phyloP scores from a whole-genome alignment of 352 stramenopile genomes.

The Phytophthora syringae region DNA sequence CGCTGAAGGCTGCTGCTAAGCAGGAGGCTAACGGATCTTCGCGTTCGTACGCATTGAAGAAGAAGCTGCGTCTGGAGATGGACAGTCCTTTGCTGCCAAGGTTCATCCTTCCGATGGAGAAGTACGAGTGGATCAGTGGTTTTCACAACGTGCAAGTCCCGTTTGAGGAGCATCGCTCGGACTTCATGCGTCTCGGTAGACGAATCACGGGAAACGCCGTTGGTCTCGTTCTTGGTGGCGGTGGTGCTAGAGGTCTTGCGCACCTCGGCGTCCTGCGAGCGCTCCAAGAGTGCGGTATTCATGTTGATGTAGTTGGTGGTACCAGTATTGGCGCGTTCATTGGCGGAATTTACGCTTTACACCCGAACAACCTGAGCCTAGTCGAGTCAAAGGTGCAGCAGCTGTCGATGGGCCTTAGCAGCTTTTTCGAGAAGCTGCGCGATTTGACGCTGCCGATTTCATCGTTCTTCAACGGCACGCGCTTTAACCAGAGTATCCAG shows the following conservation, averaged over 20 bases:
- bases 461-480: slow-evolving; percentile 88
- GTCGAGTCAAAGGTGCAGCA: slow-evolving; percentile 63
- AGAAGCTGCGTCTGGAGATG: slow-evolving; percentile 62
- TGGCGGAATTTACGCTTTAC: slow-evolving; percentile 78
- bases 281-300: slow-evolving; percentile 92
- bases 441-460: slow-evolving; percentile 91
- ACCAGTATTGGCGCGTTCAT: slow-evolving; percentile 92
- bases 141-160: slow-evolving; percentile 89
- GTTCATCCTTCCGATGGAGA: slow-evolving; percentile 82
- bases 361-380: slow-evolving; percentile 70
- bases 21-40: slow-evolving; percentile 56
- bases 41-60: slow-evolving; percentile 59
- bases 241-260: slow-evolving; percentile 92
- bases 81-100: slow-evolving; percentile 66
- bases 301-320: slow-evolving; percentile 94
- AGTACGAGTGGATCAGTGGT: slow-evolving; percentile 87
- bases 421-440: slow-evolving; percentile 72
- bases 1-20: slow-evolving; percentile 54
- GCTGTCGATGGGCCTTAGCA: slow-evolving; percentile 73
- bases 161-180: slow-evolving; percentile 72
- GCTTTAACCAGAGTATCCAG: slow-evolving; percentile 84
- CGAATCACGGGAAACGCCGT: slow-evolving; percentile 93
- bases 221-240: slow-evolving; percentile 94
- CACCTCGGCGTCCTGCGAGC: slow-evolving; percentile 95
- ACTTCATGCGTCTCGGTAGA: slow-evolving; percentile 89